Percentiles rank a stretch among this genome's conserved stretches.
phyloP scores from a whole-genome alignment of 176 grass and related monocot genomes.

The Zoysia japonica region DNA sequence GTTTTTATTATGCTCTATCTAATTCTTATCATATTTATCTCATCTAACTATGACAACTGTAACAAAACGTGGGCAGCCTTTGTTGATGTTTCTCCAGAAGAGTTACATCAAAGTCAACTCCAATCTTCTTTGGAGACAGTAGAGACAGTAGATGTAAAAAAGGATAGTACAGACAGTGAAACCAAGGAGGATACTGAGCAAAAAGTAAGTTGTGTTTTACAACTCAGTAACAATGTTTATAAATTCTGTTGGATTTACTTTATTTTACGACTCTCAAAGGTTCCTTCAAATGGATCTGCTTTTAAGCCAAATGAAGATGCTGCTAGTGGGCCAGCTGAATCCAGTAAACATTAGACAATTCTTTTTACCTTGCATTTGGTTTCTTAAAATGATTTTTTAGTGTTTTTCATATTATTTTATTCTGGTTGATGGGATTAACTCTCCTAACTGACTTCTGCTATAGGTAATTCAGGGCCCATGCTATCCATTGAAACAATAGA shows the following conservation, averaged over 20 bases:
- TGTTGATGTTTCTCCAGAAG: conserved; percentile 93
- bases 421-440: conserved; percentile 22
- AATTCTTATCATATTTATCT: conserved; percentile 30
- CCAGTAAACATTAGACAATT: conserved; percentile 49
- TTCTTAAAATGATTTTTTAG: conserved; percentile 28
- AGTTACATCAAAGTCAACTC: conserved; percentile 63
- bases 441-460: conserved; percentile 26
- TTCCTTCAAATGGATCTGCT: conserved; percentile 75
- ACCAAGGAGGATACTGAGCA: conserved; percentile 45
- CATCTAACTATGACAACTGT: conserved; percentile 10
- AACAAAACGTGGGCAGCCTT: conserved; percentile 67
- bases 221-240: conserved; percentile 21
- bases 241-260: conserved; percentile 12
- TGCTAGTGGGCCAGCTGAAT: conserved; percentile 55
- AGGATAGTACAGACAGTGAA: conserved; percentile 48
- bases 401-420: not conserved
- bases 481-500: conserved; percentile 88
- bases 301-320: conserved; percentile 54
- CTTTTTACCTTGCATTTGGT: not conserved
- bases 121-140: conserved; percentile 60
- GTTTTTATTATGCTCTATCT: conserved; percentile 12
- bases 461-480: conserved; percentile 59
- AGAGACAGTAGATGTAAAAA: conserved; percentile 53
- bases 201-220: conserved; percentile 51
- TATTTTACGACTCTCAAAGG: conserved; percentile 50